phyloP scores from a whole-genome alignment of 345 rosid species.

The Linum tenue region DNA sequence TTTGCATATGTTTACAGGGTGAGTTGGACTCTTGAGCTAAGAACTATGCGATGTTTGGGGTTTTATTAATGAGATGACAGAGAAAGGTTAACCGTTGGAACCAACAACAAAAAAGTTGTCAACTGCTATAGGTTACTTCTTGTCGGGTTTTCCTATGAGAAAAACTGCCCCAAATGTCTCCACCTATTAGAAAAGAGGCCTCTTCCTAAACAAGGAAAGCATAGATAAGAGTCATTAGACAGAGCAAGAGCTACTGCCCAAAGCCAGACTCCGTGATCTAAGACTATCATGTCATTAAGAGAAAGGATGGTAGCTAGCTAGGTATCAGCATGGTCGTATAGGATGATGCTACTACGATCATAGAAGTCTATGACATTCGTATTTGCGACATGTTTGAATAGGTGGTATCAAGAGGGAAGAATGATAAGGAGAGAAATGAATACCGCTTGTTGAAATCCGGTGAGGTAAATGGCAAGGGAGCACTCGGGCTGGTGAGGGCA shows the following conservation, averaged over 20 bases:
- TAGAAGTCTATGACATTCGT: too few species aligned
- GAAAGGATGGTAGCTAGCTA: not conserved
- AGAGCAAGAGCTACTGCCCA: not conserved
- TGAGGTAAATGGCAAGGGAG: conserved; percentile 33
- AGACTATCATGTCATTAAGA: too few species aligned
- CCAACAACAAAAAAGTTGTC: not conserved
- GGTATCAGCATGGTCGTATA: too few species aligned
- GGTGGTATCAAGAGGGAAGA: too few species aligned
- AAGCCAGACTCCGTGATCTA: too few species aligned
- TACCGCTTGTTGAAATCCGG: conserved; percentile 40
- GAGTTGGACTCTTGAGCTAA: too few species aligned
- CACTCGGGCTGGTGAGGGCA: conserved; percentile 36
- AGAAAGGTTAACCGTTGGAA: not conserved
- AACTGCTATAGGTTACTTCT: not conserved
- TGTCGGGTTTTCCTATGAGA: not conserved
- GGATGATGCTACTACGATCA: too few species aligned
- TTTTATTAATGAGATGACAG: not conserved
- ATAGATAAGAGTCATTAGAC: not conserved
- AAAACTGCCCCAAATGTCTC: not conserved
- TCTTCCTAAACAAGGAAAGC: not conserved
- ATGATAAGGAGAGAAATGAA: not conserved
- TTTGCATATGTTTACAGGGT: too few species aligned
- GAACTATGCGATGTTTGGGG: not conserved
- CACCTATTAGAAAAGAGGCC: not conserved
- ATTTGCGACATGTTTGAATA: too few species aligned